A percentile compares a stretch with the other conserved stretches of the same genome.
phyloP scores from a whole-genome alignment of 2,329 filamentous ascomycete genomes.

The Ilyonectria mors-panacis region DNA sequence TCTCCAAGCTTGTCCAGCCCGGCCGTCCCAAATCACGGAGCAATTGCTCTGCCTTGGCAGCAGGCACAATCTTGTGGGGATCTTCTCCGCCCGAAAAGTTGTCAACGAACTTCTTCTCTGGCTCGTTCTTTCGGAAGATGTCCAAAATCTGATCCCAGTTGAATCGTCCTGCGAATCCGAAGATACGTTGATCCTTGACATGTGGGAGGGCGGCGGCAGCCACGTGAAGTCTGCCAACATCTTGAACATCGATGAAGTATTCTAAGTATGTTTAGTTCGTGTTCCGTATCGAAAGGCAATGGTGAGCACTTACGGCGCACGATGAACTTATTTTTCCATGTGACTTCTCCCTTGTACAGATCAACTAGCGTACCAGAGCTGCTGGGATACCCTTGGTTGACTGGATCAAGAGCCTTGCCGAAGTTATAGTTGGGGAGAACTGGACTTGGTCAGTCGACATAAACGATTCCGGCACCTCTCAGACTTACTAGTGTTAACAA shows the following conservation, averaged over 20 bases:
- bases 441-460: fast-evolving
- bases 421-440: slow-evolving; percentile 50
- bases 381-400: slow-evolving; percentile 40
- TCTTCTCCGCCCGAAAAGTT: slow-evolving; percentile 41
- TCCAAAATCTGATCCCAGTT: slow-evolving; percentile 61
- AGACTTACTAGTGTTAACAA: slow-evolving; percentile 44
- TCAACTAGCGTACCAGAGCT: slow-evolving; percentile 39
- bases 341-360: slow-evolving; percentile 42
- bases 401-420: slow-evolving; percentile 40
- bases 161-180: slow-evolving; percentile 65
- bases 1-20: slow-evolving; percentile 15
- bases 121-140: slow-evolving; percentile 43
- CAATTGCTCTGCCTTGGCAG: slow-evolving; percentile 7
- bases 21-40: slow-evolving; percentile 12
- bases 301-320: background rate
- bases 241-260: slow-evolving; percentile 63
- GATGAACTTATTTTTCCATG: background rate
- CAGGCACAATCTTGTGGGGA: slow-evolving; percentile 7
- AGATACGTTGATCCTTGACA: slow-evolving; percentile 65
- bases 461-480: fast-evolving
- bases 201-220: slow-evolving; percentile 63
- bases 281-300: background rate
- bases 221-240: slow-evolving; percentile 66
- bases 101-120: slow-evolving; percentile 38
- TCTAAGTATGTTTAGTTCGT: slow-evolving; percentile 48